A percentile compares a stretch with the other conserved stretches of the same genome.
Evolutionary conservation across 768 basidiomycete species (phyloP).

Genomic region (Gymnopilus junonius): DNA sequence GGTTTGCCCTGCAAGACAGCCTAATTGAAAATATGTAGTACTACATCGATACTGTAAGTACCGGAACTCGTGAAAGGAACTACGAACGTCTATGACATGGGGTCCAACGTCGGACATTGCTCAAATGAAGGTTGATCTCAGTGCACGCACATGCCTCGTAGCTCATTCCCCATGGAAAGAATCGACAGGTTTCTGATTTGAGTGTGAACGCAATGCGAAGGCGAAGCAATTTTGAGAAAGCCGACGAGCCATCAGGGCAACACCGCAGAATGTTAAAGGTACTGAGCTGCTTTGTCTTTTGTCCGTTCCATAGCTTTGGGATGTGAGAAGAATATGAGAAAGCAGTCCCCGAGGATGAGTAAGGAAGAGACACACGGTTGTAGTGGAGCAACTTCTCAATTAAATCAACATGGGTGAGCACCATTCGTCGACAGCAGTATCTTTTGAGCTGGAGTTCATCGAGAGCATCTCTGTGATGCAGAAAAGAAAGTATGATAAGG

Average conservation of each 20-base stretch:
- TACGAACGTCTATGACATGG: neutral
- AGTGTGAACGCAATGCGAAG: neutral
- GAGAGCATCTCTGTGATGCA: constrained; percentile 72
- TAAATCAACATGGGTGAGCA: constrained; percentile 95
- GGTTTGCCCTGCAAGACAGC: too few species aligned
- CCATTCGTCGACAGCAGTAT: constrained; percentile 97
- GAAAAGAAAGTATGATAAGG: neutral
- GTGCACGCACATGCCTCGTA: neutral
- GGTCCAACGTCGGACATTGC: neutral
- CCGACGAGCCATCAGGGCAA: neutral
- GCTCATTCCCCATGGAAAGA: neutral
- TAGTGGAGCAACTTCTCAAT: constrained; percentile 97
- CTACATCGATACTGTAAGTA: neutral
- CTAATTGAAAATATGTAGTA: too few species aligned
- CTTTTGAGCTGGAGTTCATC: constrained; percentile 89
- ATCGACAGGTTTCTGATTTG: neutral
- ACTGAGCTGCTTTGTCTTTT: constrained; percentile 50
- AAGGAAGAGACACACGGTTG: constrained; percentile 67
- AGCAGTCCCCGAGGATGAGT: neutral
- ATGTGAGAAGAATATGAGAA: neutral
- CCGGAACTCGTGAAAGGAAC: neutral
- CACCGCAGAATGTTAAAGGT: too few species aligned
- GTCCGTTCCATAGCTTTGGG: constrained; percentile 51
- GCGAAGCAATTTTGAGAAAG: neutral
- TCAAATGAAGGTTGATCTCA: neutral